phyloP scores from a whole-genome alignment of 176 grass and related monocot genomes.

The Eragrostis curvula region DNA sequence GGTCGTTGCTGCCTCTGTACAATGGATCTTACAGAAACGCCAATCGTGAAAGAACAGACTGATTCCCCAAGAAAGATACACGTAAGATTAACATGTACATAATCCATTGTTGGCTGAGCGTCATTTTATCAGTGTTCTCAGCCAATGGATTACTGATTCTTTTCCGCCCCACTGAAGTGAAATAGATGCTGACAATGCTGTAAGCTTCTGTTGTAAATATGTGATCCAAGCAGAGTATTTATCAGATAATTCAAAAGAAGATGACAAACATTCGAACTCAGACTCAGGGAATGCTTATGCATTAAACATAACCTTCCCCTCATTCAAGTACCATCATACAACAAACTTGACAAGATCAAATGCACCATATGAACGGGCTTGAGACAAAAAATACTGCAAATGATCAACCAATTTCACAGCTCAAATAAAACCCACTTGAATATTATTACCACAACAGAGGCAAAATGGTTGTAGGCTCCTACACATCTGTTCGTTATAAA shows the following conservation, averaged over 20 bases:
- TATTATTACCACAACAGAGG: not conserved
- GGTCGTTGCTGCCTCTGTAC: slow-evolving; percentile 72
- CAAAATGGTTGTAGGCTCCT: not conserved
- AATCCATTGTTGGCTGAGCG: slow-evolving; percentile 26
- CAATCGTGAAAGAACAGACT: slow-evolving; percentile 73
- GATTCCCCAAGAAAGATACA: slow-evolving; percentile 7
- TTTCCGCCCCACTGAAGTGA: slow-evolving; percentile 6
- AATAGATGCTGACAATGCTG: not conserved
- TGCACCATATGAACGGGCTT: not conserved
- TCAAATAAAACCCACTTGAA: not conserved
- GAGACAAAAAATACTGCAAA: not conserved
- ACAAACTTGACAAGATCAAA: not conserved
- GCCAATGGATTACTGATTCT: slow-evolving; percentile 31
- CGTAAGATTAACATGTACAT: not conserved
- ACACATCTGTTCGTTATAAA: not conserved
- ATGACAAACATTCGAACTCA: not conserved
- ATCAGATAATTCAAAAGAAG: too few relatives aligned
- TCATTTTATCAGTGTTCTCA: slow-evolving; percentile 45
- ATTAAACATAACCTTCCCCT: not conserved
- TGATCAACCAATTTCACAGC: not conserved
- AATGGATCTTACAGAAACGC: slow-evolving; percentile 53
- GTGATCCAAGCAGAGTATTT: slow-evolving; percentile 18
- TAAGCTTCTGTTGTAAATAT: slow-evolving; percentile 22
- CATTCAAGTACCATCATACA: not conserved
- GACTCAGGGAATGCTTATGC: not conserved